Conservation (phyloP, 768 basidiomycete genomes). For the Russula emetica region DNA sequence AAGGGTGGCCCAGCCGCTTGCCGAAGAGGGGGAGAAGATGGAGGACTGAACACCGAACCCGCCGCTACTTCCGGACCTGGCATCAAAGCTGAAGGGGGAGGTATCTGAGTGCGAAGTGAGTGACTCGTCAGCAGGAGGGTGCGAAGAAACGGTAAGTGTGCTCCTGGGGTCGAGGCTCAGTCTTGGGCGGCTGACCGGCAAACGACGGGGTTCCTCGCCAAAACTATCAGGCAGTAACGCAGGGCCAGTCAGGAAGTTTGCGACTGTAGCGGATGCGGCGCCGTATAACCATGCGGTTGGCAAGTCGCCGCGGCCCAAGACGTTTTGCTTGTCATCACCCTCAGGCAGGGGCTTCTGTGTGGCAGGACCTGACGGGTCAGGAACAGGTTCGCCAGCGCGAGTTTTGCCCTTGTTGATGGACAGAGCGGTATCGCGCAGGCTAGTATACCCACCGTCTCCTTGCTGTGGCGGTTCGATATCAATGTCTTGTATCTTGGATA, state of each 20-base stretch:
- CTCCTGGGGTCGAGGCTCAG: conserved; percentile 10
- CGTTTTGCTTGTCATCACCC: conserved; percentile 31
- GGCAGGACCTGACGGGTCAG: conserved; percentile 18
- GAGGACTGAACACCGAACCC: not conserved
- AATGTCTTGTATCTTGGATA: conserved; percentile 62
- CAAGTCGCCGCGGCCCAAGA: not conserved
- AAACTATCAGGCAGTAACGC: conserved; percentile 30
- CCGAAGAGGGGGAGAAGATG: not conserved
- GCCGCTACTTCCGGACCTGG: not conserved
- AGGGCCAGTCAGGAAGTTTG: conserved; percentile 45
- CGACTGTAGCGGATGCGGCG: conserved; percentile 52
- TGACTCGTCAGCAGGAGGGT: not conserved
- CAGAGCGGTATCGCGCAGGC: conserved; percentile 52
- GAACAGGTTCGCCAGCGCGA: conserved; percentile 24
- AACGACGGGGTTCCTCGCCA: conserved; percentile 32
- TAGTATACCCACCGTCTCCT: conserved; percentile 47
- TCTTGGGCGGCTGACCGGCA: conserved; percentile 30
- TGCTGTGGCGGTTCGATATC: conserved; percentile 56
- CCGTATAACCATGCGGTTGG: conserved; percentile 39
- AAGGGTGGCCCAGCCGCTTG: conserved; percentile 21
- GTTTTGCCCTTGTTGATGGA: conserved; percentile 55
- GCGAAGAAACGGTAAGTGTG: not conserved
- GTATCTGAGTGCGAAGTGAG: not conserved
- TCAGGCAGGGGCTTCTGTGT: conserved; percentile 54
- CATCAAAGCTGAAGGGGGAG: not conserved